Conservation (phyloP, 768 basidiomycete species). For the Exsudoporus frostii region DNA sequence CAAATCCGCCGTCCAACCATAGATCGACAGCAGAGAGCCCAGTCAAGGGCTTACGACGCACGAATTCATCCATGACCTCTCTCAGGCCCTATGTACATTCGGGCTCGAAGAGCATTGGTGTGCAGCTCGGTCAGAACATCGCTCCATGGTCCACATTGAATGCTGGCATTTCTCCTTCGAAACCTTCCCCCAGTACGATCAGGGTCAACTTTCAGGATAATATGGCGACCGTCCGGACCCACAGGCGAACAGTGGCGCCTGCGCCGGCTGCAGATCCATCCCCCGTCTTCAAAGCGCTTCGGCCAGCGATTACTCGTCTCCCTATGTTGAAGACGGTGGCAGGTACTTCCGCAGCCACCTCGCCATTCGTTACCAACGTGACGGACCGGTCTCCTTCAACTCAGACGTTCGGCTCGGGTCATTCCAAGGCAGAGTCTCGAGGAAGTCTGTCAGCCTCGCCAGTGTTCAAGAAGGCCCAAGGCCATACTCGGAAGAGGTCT, state of each 20-base stretch:
- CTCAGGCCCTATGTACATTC: constrained; percentile 48
- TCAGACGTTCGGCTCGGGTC: constrained; percentile 36
- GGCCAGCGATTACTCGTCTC: constrained; percentile 41
- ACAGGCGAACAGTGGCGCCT: constrained; percentile 57
- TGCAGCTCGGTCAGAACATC: constrained; percentile 52
- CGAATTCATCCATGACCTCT: constrained; percentile 43
- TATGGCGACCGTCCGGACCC: constrained; percentile 28
- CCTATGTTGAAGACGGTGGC: constrained; percentile 17
- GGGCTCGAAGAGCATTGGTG: constrained; percentile 17
- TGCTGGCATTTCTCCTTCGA: constrained; percentile 37
- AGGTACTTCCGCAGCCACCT: constrained; percentile 23
- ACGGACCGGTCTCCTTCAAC: constrained; percentile 29
- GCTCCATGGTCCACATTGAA: constrained; percentile 58
- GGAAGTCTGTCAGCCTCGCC: constrained; percentile 28
- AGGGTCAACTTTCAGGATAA: constrained; percentile 27
- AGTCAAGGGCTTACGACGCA: constrained; percentile 33
- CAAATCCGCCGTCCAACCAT: constrained; percentile 34
- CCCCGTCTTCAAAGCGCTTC: constrained; percentile 57
- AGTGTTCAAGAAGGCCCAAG: constrained; percentile 33
- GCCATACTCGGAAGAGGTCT: constrained; percentile 24
- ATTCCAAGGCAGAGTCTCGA: constrained; percentile 30
- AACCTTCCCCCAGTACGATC: constrained; percentile 23
- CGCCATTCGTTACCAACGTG: constrained; percentile 24
- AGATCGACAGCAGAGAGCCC: constrained; percentile 35
- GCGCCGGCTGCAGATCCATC: constrained; percentile 56